These are phyloP conservation scores for Talaromyces sp. DNA, from an alignment of 2,329 filamentous ascomycete species.

Conservation along the genomic window DNA sequence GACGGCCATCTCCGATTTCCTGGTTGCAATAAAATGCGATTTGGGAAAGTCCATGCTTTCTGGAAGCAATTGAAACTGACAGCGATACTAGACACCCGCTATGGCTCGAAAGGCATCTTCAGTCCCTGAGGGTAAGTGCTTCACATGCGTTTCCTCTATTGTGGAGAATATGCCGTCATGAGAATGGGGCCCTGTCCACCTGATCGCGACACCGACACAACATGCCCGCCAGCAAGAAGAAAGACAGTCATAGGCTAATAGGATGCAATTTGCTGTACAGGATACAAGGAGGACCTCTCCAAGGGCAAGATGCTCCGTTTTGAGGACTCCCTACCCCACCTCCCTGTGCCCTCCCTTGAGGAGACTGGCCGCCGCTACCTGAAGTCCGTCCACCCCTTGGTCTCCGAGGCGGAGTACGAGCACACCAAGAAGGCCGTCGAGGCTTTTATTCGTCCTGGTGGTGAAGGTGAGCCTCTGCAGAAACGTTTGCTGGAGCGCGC, in stretches of 20 bases:
- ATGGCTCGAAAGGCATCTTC: slow-evolving; percentile 51
- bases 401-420: slow-evolving; percentile 61
- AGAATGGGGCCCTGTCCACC: background rate
- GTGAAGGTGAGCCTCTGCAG: slow-evolving; percentile 80
- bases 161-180: slow-evolving; percentile 6
- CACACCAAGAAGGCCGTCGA: slow-evolving; percentile 76
- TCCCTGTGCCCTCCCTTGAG: slow-evolving; percentile 66
- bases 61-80: slow-evolving; percentile 13
- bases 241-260: background rate
- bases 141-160: slow-evolving; percentile 17
- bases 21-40: background rate
- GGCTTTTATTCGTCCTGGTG: slow-evolving; percentile 86
- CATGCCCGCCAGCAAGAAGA: background rate
- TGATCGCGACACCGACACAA: background rate
- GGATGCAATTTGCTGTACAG: slow-evolving; percentile 38
- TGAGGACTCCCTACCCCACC: slow-evolving; percentile 65
- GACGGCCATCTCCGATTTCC: slow-evolving; percentile 13
- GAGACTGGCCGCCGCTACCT: slow-evolving; percentile 67
- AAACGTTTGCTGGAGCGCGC: slow-evolving; percentile 79
- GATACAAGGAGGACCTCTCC: slow-evolving; percentile 65
- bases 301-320: slow-evolving; percentile 68
- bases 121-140: slow-evolving; percentile 48
- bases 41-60: background rate
- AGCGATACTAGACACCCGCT: slow-evolving; percentile 33
- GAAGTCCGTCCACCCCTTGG: slow-evolving; percentile 66